phyloP scores from a whole-genome alignment of 1,139 yeast genomes.

The Geotrichum histeridarum region DNA sequence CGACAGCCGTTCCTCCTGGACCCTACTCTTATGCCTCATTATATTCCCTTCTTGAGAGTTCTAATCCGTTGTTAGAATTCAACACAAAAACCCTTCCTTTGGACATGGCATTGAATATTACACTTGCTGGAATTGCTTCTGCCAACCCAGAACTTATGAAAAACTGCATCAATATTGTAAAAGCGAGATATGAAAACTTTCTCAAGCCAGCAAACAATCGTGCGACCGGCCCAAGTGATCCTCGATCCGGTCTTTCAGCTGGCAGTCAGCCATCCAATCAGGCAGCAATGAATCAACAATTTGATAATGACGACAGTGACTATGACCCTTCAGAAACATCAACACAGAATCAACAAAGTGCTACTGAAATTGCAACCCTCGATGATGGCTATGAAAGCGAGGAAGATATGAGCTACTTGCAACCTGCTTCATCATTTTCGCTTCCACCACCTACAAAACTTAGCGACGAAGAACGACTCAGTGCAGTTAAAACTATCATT shows the following conservation, averaged over 20 bases:
- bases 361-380: slow-evolving; percentile 23
- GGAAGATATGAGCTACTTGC: slow-evolving; percentile 6
- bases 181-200: slow-evolving; percentile 52
- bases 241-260: neutral
- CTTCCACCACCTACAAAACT: slow-evolving; percentile 51
- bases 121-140: slow-evolving; percentile 55
- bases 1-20: slow-evolving; percentile 31
- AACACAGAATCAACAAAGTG: neutral
- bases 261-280: neutral
- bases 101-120: slow-evolving; percentile 60
- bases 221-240: neutral
- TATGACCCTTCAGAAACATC: slow-evolving; percentile 15
- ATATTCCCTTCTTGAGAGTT: slow-evolving; percentile 60
- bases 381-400: slow-evolving; percentile 27
- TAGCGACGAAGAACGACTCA: slow-evolving; percentile 25
- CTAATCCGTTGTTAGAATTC: slow-evolving; percentile 56
- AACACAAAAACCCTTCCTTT: slow-evolving; percentile 67
- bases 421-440: slow-evolving; percentile 42
- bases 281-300: neutral
- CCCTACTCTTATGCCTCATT: slow-evolving; percentile 35
- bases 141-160: slow-evolving; percentile 52
- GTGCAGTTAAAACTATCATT: slow-evolving; percentile 28
- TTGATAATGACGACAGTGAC: slow-evolving; percentile 8
- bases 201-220: slow-evolving; percentile 32
- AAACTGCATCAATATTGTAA: slow-evolving; percentile 64